Evolutionary conservation across 2,329 filamentous ascomycete species (phyloP), one percentile per base, ranked within the genome.

Genomic region (Colletotrichum sp.): DNA sequence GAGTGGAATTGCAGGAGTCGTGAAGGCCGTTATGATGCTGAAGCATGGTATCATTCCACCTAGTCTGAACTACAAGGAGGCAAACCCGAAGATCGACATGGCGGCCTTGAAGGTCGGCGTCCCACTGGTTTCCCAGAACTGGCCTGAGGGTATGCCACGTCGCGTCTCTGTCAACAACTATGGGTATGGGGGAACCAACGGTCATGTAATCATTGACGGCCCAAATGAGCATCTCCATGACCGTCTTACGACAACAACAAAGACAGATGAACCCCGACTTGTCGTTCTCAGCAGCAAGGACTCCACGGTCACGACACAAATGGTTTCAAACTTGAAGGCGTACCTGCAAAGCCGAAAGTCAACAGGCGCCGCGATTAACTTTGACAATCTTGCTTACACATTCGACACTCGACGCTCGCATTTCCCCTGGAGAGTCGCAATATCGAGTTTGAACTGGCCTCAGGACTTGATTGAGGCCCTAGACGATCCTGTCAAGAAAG

Each of bases 41-140:
- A 88, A 91, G 77, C 84, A 86, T 22, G 88, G 87, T 15, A 81
- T 85, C 58, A 90, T 91, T 13, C 88, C 89, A 0, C 86, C 86
- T n/a, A 88, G 90, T 60, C 84, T 89, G 79, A 90, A 90, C 75
- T 90, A 89, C 68, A 78, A 86, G 22, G 77, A 77, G 2, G 83
- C 85, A 0, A 90, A 90, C 65, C 86, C 87, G 0, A 80, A 82
- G 3, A 88, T 90, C 7, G 30, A 39, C 13, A 34, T 62, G 58
- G 8, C 66, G 56, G 77, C 18, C 71, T 48, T 75, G 4, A 12
- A 22, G 5, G 61, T 67, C 13, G 48, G 18, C n/a, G 70, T 71
- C 34, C 25, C 34, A 2, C 48, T 58, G 6, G 22, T 10, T 3
- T n/a, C 25, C 7, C 71, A 61, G 4, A 16, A 62, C 1, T 75